Conservation (phyloP, 345 rosid species). For the Citrus reticulata region DNA sequence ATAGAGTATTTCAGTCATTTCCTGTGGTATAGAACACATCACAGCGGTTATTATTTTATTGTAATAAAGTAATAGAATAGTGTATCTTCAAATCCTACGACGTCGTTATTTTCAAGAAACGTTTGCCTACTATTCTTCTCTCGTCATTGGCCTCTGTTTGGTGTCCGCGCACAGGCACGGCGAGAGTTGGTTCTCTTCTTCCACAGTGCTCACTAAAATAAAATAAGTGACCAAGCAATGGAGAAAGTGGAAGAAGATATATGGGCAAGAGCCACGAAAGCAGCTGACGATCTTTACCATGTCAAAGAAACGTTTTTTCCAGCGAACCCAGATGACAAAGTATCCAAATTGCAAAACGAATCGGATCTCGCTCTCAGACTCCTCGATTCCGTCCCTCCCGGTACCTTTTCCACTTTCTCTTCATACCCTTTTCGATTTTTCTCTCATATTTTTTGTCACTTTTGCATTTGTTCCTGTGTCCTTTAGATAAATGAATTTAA, state of each 20-base stretch:
- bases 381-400: conserved; percentile 63
- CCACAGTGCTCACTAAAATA: neutral
- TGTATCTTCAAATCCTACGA: neutral
- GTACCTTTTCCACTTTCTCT: conserved; percentile 21
- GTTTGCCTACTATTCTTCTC: no score
- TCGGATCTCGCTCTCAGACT: conserved; percentile 53
- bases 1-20: no score
- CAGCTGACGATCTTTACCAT: conserved; percentile 47
- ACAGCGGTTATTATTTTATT: no score
- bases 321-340: conserved; percentile 45
- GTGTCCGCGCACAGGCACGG: no score
- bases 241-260: conserved; percentile 18
- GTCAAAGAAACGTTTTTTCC: conserved; percentile 63
- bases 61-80: no score
- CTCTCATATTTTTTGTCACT: neutral
- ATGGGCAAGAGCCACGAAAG: conserved; percentile 35
- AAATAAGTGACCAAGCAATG: conserved; percentile 16
- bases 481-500: neutral
- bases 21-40: no score
- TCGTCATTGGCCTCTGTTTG: no score
- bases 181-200: neutral
- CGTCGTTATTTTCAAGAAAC: neutral
- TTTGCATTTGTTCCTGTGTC: neutral
- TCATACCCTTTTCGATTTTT: neutral
- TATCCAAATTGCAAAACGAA: conserved; percentile 38